Conservation (phyloP, 768 basidiomycete genomes). For the Pleurotus djamor region DNA sequence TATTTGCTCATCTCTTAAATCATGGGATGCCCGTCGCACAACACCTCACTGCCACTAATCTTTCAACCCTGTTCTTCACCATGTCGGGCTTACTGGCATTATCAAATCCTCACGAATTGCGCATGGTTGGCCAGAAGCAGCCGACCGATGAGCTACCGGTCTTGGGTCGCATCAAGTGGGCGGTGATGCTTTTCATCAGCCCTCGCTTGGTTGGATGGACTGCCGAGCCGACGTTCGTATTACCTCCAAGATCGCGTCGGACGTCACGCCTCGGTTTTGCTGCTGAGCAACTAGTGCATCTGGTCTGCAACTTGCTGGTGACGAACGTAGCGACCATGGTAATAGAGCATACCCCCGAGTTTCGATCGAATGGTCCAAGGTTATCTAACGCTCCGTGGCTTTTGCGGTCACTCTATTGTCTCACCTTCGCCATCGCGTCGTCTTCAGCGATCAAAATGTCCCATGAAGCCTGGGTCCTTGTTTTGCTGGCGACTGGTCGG, state of each 20-base stretch:
- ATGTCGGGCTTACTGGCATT: constrained; percentile 26
- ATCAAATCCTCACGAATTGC: constrained; percentile 21
- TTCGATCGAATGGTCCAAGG: background rate
- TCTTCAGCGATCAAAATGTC: background rate
- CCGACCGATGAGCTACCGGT: constrained; percentile 12
- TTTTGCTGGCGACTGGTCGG: background rate
- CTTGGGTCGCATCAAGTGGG: constrained; percentile 24
- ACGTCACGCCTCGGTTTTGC: background rate
- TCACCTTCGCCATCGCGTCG: background rate
- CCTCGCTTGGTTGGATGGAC: constrained; percentile 33
- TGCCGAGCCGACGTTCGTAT: constrained; percentile 20
- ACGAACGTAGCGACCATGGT: background rate
- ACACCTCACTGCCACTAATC: background rate
- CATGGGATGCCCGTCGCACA: background rate
- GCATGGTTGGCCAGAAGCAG: constrained; percentile 12
- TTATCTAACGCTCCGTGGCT: background rate
- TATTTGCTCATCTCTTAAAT: background rate
- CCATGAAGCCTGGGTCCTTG: background rate
- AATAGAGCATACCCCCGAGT: background rate
- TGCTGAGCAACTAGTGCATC: background rate
- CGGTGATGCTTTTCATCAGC: constrained; percentile 23
- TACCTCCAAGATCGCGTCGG: constrained; percentile 11
- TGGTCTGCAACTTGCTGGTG: background rate
- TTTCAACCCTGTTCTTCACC: constrained; percentile 17
- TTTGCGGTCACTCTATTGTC: background rate